Evolutionary conservation across 140 eudicot species (phyloP).

Genomic region (Artemisia princeps): DNA sequence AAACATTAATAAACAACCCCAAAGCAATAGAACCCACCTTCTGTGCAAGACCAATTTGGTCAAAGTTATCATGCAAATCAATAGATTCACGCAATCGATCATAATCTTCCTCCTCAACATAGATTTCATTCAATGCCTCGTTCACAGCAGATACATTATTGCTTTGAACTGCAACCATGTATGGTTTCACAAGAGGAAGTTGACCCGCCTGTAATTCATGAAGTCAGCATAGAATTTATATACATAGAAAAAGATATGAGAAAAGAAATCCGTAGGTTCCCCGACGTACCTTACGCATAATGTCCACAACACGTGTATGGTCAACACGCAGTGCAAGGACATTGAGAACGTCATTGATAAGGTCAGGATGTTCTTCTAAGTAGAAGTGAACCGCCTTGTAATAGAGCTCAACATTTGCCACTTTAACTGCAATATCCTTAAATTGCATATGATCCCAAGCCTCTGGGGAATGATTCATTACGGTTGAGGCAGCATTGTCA

Average conservation of each 20-base stretch:
- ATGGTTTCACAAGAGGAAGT: conserved; percentile 87
- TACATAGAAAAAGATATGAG: neutral
- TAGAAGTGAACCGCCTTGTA: conserved; percentile 97
- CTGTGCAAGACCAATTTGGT: conserved; percentile 96
- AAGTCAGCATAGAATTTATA: neutral
- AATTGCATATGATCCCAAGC: conserved; percentile 99
- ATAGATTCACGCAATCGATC: conserved; percentile 90
- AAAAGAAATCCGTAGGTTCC: neutral
- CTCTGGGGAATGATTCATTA: conserved; percentile 98
- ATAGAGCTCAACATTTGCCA: conserved; percentile 91
- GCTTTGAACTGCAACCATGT: conserved; percentile 99
- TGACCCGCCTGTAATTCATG: conserved; percentile 68
- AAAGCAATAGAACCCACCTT: conserved; percentile 42
- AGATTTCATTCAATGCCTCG: conserved; percentile 94
- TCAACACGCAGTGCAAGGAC: conserved; percentile 97
- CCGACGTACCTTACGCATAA: conserved; percentile 81
- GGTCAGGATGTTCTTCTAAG: conserved; percentile 96
- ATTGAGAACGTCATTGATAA: conserved; percentile 85
- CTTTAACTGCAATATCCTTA: conserved; percentile 88
- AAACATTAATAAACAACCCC: neutral
- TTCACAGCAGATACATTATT: conserved; percentile 94
- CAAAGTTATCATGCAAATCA: conserved; percentile 94
- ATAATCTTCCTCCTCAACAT: conserved; percentile 95
- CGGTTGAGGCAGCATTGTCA: conserved; percentile 95
- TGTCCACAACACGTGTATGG: conserved; percentile 98